Percentiles rank a stretch among this genome's conserved stretches.
phyloP scores from a whole-genome alignment of 169 alveolate genomes.

The Plasmodium vivax region DNA sequence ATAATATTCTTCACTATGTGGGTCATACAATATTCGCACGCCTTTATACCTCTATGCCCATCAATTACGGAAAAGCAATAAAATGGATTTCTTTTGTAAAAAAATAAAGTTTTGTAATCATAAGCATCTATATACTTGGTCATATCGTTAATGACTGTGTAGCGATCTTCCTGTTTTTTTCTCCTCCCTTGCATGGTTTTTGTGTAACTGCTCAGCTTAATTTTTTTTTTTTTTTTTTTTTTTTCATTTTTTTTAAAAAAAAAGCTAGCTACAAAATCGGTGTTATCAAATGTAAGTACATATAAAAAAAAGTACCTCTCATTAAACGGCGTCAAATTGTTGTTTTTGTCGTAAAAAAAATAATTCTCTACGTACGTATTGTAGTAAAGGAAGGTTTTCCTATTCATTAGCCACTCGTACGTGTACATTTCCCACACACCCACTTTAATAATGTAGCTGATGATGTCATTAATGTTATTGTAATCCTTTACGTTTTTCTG shows the following conservation, averaged over 20 bases:
- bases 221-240: not conserved
- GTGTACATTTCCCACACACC: constrained; percentile 72
- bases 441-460: constrained; percentile 30
- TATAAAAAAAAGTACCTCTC: constrained; percentile 51
- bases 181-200: constrained; percentile 75
- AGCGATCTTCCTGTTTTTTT: constrained; percentile 68
- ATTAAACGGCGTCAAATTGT: constrained; percentile 40
- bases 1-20: constrained; percentile 54
- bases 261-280: constrained; percentile 41
- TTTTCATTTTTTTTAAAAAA: constrained; percentile 23
- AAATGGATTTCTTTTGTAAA: constrained; percentile 52
- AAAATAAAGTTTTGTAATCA: constrained; percentile 66
- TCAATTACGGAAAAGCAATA: constrained; percentile 57
- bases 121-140: constrained; percentile 49
- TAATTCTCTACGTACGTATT: constrained; percentile 29
- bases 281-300: constrained; percentile 53
- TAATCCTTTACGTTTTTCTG: constrained; percentile 27
- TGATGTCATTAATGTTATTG: constrained; percentile 32
- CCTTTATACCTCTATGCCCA: constrained; percentile 72
- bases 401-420: constrained; percentile 58
- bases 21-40: constrained; percentile 68
- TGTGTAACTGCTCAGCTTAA: constrained; percentile 44
- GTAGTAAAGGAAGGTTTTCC: constrained; percentile 54
- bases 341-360: constrained; percentile 62
- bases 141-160: constrained; percentile 28